phyloP scores from a whole-genome alignment of 345 rosid genomes.

The Boechera divaricarpa region DNA sequence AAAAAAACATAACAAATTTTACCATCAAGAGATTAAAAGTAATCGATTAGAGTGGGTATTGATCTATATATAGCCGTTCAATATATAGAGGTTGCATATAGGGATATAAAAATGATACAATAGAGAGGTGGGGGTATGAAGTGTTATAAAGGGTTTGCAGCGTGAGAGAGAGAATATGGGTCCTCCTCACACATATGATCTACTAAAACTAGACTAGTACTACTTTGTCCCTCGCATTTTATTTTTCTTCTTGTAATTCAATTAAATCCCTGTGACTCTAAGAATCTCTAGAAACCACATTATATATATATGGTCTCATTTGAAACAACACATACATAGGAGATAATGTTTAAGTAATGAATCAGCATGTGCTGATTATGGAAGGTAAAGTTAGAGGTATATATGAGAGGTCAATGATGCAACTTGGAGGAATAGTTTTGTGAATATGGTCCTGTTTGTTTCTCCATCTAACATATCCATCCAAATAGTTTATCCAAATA shows the following conservation, averaged over 20 bases:
- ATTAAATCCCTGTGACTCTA: constrained; percentile 34
- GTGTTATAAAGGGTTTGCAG: constrained; percentile 40
- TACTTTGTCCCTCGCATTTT: constrained; percentile 42
- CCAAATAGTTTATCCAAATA: no score
- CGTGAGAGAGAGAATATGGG: constrained; percentile 33
- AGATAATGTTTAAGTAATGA: constrained; percentile 36
- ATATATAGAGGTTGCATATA: constrained; percentile 31
- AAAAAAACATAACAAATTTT: background rate
- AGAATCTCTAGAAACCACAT: constrained; percentile 39
- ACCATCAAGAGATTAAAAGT: background rate
- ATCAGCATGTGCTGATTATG: constrained; percentile 34
- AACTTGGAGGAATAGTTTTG: constrained; percentile 39
- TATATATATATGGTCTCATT: constrained; percentile 41
- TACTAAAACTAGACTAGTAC: constrained; percentile 49
- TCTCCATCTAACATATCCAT: no score
- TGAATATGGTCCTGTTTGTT: background rate
- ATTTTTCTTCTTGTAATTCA: constrained; percentile 34
- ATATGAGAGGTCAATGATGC: constrained; percentile 39
- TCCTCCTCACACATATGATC: constrained; percentile 44
- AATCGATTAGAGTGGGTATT: constrained; percentile 13
- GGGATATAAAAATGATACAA: constrained; percentile 9
- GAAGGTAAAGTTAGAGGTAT: constrained; percentile 31
- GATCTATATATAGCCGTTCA: constrained; percentile 15
- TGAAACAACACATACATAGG: constrained; percentile 42
- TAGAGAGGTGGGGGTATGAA: constrained; percentile 39